Evolutionary conservation across 768 basidiomycete species (phyloP).

Genomic region (Lentinula raphanica): DNA sequence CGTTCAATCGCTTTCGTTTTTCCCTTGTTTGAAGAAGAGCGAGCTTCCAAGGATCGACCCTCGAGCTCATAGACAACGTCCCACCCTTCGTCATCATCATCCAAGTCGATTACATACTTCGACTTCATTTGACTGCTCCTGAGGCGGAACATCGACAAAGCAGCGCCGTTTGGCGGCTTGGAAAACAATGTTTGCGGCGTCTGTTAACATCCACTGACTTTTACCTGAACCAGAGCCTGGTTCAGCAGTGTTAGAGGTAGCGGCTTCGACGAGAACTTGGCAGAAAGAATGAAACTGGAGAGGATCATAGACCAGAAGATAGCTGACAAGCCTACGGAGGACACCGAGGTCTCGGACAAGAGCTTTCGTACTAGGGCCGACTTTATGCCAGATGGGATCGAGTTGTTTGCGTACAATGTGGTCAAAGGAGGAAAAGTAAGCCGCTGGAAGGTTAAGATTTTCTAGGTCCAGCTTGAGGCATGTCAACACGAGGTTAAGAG

Average conservation of each 20-base stretch:
- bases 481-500: background rate
- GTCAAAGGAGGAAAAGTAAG: constrained; percentile 93
- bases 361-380: constrained; percentile 87
- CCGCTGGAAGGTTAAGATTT: constrained; percentile 86
- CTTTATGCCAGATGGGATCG: constrained; percentile 95
- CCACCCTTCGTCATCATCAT: constrained; percentile 68
- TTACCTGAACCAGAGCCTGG: constrained; percentile 52
- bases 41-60: constrained; percentile 19
- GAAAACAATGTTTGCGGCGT: constrained; percentile 86
- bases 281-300: constrained; percentile 89
- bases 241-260: constrained; percentile 29
- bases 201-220: constrained; percentile 87
- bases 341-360: constrained; percentile 85
- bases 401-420: constrained; percentile 81
- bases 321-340: constrained; percentile 79
- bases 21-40: constrained; percentile 2
- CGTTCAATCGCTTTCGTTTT: constrained; percentile 1
- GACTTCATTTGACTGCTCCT: constrained; percentile 17
- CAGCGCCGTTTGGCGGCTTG: constrained; percentile 24
- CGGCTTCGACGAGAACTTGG: constrained; percentile 74
- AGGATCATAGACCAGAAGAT: constrained; percentile 85
- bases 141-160: constrained; percentile 11
- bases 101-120: constrained; percentile 36
- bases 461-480: constrained; percentile 79
- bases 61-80: constrained; percentile 63